A percentile compares a stretch with the other conserved stretches of the same genome.
Evolutionary conservation across 192 early-diverging fungal species (phyloP).

Genomic region (Coemansia sp.): DNA sequence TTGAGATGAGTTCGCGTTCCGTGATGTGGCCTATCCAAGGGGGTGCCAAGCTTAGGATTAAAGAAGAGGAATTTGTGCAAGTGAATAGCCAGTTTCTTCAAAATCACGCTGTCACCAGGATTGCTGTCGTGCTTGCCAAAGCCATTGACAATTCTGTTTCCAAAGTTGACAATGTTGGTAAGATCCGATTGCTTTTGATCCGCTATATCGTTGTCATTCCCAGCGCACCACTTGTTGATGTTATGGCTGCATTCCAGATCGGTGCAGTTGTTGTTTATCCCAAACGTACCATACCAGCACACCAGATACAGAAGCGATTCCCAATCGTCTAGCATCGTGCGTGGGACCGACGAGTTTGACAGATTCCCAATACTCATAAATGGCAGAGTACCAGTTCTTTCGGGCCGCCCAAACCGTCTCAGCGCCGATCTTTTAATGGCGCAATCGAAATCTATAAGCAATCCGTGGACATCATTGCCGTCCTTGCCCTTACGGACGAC

Average conservation of each 20-base stretch:
- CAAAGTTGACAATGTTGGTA: too few relatives aligned
- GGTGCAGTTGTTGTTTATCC: conserved; percentile 2
- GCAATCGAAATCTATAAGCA: conserved; percentile 12
- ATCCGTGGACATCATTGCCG: neutral
- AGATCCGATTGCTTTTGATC: neutral
- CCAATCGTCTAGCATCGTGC: conserved; percentile 12
- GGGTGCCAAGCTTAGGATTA: neutral
- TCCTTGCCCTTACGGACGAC: neutral
- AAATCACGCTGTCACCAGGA: neutral
- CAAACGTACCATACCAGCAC: conserved; percentile 18
- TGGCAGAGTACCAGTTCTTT: conserved; percentile 7
- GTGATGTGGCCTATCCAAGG: too few relatives aligned
- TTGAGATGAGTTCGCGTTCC: too few relatives aligned
- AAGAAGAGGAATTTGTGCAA: neutral
- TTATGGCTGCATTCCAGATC: neutral
- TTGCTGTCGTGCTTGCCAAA: too few relatives aligned
- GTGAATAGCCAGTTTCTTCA: neutral
- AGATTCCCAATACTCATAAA: conserved; percentile 12
- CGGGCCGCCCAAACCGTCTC: neutral
- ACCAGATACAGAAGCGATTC: conserved; percentile 6
- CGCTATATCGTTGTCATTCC: neutral
- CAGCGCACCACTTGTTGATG: neutral
- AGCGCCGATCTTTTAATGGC: conserved; percentile 3
- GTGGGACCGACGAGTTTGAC: neutral
- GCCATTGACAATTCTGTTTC: too few relatives aligned